phyloP scores from a whole-genome alignment of 2,329 filamentous ascomycete genomes.

The Didymella pinodella region DNA sequence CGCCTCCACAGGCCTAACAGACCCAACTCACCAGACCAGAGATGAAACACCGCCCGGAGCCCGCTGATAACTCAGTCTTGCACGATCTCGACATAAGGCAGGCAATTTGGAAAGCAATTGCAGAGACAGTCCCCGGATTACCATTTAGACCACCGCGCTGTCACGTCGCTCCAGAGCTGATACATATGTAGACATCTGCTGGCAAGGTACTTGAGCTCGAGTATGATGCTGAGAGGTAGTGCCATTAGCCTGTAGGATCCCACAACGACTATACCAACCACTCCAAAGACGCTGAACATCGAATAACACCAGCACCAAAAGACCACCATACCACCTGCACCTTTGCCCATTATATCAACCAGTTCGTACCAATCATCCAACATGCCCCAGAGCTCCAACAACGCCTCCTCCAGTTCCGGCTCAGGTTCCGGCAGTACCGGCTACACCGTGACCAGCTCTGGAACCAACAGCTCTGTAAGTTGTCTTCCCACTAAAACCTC shows the following conservation, averaged over 20 bases:
- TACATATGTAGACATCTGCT: too few species aligned
- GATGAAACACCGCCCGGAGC: not conserved
- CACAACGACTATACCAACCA: not conserved
- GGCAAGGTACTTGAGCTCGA: too few species aligned
- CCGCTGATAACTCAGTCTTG: too few species aligned
- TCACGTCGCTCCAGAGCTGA: too few species aligned
- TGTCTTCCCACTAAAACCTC: not conserved
- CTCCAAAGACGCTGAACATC: not conserved
- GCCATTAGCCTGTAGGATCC: too few species aligned
- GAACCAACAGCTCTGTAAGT: not conserved
- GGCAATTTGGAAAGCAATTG: too few species aligned
- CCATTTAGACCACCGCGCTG: too few species aligned
- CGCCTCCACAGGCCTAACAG: not conserved
- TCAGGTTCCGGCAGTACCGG: not conserved
- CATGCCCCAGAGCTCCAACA: not conserved
- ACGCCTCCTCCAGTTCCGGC: not conserved
- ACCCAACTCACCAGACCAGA: not conserved
- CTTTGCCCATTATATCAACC: not conserved
- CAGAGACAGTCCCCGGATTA: too few species aligned
- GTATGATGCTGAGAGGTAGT: too few species aligned
- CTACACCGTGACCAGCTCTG: not conserved
- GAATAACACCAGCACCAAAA: not conserved
- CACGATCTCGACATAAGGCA: too few species aligned
- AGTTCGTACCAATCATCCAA: not conserved
- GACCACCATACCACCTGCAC: not conserved